These are phyloP conservation scores for Ashbya aceris DNA, from an alignment of 1,139 yeast genomes.

Conservation along the genomic window DNA sequence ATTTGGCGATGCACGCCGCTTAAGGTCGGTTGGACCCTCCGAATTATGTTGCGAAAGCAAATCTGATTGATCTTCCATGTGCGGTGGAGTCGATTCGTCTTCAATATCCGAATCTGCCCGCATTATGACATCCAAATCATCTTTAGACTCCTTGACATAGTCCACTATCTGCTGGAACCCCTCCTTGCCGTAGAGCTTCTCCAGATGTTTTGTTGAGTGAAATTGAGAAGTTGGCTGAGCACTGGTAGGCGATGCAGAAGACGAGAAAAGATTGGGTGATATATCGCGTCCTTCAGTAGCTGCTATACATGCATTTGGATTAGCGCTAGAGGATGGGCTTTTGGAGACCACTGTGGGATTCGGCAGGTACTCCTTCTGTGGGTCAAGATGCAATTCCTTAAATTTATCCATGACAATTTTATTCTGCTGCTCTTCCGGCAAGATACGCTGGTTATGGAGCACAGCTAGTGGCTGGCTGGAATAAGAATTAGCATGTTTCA, in stretches of 20 bases:
- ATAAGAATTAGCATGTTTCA: constrained; percentile 65
- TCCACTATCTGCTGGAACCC: constrained; percentile 29
- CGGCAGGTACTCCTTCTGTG: constrained; percentile 29
- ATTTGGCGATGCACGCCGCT: constrained; percentile 2
- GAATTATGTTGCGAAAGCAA: background rate
- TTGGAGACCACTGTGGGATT: constrained; percentile 21
- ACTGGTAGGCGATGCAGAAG: constrained; percentile 5
- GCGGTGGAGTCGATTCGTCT: constrained; percentile 5
- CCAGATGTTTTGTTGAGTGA: constrained; percentile 17
- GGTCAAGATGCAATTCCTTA: constrained; percentile 31
- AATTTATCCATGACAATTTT: constrained; percentile 43
- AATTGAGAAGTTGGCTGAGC: background rate
- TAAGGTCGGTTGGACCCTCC: constrained; percentile 7
- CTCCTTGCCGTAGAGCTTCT: constrained; percentile 19
- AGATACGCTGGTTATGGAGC: constrained; percentile 52
- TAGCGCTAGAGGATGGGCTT: constrained; percentile 13
- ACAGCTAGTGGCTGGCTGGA: constrained; percentile 74
- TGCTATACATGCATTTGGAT: constrained; percentile 9
- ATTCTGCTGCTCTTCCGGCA: constrained; percentile 53
- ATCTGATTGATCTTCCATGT: background rate
- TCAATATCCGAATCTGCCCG: constrained; percentile 10
- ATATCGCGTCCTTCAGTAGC: constrained; percentile 3
- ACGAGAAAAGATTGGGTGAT: constrained; percentile 1
- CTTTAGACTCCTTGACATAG: constrained; percentile 28
- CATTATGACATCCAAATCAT: constrained; percentile 23